Conservation (phyloP, 1,284 basidiomycete genomes). For the Exsudoporus floridanus region DNA sequence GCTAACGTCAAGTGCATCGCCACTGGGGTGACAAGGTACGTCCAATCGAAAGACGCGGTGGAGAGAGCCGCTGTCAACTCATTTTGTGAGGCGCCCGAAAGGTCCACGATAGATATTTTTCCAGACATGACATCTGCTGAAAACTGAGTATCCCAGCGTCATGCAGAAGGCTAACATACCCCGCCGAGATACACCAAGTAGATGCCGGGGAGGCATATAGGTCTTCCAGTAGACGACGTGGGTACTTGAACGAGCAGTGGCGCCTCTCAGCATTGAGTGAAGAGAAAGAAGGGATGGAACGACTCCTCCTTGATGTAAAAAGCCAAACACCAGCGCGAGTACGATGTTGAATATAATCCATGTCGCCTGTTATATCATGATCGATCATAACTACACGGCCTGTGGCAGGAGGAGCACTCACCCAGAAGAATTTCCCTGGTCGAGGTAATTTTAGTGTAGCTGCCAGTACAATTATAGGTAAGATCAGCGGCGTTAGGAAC, state of each 20-base stretch:
- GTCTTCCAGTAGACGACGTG: conserved; percentile 43
- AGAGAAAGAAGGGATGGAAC: conserved; percentile 41
- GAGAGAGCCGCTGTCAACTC: conserved; percentile 21
- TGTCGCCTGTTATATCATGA: conserved; percentile 18
- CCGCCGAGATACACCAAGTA: conserved; percentile 32
- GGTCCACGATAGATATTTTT: conserved; percentile 21
- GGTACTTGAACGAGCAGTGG: conserved; percentile 1
- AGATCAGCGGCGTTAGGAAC: conserved; percentile 41
- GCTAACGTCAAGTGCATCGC: conserved; percentile 25
- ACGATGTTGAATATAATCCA: conserved; percentile 36
- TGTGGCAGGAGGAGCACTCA: conserved; percentile 14
- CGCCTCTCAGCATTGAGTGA: conserved; percentile 23
- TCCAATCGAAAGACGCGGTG: conserved; percentile 8
- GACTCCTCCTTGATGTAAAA: conserved; percentile 44
- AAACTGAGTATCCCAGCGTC: conserved; percentile 1
- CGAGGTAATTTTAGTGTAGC: conserved; percentile 29
- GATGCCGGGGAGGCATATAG: conserved; percentile 41
- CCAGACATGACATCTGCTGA: conserved; percentile 21
- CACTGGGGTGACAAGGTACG: conserved; percentile 35
- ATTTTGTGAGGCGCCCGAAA: conserved; percentile 29
- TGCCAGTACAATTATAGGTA: conserved; percentile 35
- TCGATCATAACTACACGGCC: background rate
- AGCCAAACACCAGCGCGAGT: conserved; percentile 37
- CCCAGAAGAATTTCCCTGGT: conserved; percentile 38
- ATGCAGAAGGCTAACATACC: conserved; percentile 17